Conservation (phyloP, 129 eudicot species). For the Arctium minus region DNA sequence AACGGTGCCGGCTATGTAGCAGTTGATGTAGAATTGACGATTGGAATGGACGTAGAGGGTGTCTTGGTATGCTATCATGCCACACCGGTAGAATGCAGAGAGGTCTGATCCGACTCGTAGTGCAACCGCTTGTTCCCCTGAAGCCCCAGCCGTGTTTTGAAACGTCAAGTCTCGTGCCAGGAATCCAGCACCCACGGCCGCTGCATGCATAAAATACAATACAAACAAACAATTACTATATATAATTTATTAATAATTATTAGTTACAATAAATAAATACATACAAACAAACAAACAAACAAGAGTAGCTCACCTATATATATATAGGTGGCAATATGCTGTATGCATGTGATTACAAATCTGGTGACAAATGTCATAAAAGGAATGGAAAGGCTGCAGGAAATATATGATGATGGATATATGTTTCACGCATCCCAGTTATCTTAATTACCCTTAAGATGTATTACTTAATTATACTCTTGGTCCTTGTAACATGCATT, state of each 20-base stretch:
- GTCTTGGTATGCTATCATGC: conserved; percentile 77
- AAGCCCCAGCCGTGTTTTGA: conserved; percentile 84
- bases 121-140: conserved; percentile 90
- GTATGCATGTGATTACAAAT: not conserved
- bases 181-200: conserved; percentile 68
- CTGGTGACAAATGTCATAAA: not conserved
- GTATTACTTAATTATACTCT: too few relatives aligned
- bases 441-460: too few relatives aligned
- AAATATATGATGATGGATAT: too few relatives aligned
- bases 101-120: conserved; percentile 75
- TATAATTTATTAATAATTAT: too few relatives aligned
- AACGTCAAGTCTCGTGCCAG: conserved; percentile 77
- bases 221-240: too few relatives aligned
- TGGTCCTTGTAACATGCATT: too few relatives aligned
- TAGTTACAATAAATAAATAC: not conserved
- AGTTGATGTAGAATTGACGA: conserved; percentile 68
- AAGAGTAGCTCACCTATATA: too few relatives aligned
- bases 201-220: conserved; percentile 24
- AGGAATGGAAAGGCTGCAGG: not conserved
- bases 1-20: conserved; percentile 67
- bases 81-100: conserved; percentile 73
- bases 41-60: conserved; percentile 81
- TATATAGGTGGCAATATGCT: too few relatives aligned
- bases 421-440: too few relatives aligned
- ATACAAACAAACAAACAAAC: not conserved